Evolutionary conservation across 163 green algal genomes (phyloP), one percentile per base, ranked within the genome.

Genomic region (Scenedesmus sp.): DNA sequence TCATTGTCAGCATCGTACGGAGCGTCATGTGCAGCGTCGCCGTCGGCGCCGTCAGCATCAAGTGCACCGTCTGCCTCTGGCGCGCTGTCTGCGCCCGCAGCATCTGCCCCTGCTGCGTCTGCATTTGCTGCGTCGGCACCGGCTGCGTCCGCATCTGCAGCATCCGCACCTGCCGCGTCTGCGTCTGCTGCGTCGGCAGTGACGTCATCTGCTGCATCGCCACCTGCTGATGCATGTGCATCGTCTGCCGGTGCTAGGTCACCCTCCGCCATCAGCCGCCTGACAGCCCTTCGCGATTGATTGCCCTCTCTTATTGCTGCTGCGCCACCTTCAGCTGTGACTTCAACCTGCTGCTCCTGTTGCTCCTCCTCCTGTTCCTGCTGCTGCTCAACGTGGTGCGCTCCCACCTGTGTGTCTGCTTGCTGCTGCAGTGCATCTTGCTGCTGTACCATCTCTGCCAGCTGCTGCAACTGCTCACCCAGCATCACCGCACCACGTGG

Each of bases 391-490:
- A n/a, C n/a, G n/a, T n/a, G n/a, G n/a, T 84, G 24, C 30, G 61
- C 80, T 81, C 40, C 33, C 22, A 30, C 53, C 24, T 86, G 76
- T 15, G 87, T 40, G 7, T 16, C 42, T 5, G n/a, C 86, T 22
- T 85, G 42, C 43, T 85, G 80, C 80, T 86, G 43, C 81, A 56
- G 30, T 30, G 78, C 49, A 22, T 86, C 73, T 80, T 81, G 80
- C 26, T 22, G n/a, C 56, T 72, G 79, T 20, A 76, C 16, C 80
- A n/a, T n/a, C 79, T 82, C 73, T 26, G 37, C 81, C 87, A 68
- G 87, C 79, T 76, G 79, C 76, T 88, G 84, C 76, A n/a, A 13
- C 76, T 83, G 80, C 42, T 86, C 80, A 33, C 70, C 18, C 7
- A 42, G 1, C 51, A 42, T 13, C 51, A 79, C 22, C 15, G 30